Percentiles rank a stretch among this genome's conserved stretches.
Evolutionary conservation across 2,329 filamentous ascomycete genomes (phyloP).

Genomic region (Epichloe coenophiala): DNA sequence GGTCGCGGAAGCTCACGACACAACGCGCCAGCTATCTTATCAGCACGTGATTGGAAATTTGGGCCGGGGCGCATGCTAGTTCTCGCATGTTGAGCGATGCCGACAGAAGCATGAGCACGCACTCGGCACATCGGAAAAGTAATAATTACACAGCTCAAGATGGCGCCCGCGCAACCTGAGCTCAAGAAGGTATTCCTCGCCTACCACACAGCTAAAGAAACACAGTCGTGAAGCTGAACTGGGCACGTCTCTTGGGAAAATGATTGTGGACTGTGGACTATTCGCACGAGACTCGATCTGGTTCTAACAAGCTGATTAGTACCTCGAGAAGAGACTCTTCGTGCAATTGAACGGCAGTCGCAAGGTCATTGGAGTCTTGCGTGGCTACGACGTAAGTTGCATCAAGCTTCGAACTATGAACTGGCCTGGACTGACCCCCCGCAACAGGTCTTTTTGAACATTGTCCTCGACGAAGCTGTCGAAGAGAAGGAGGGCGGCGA

Average conservation of each 20-base stretch:
- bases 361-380: constrained; percentile 87
- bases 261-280: background rate
- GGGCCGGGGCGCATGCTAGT: background rate
- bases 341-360: constrained; percentile 95
- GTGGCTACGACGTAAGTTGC: constrained; percentile 83
- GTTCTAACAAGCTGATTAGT: constrained; percentile 41
- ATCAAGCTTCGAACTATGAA: background rate
- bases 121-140: background rate
- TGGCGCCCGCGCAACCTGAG: constrained; percentile 98
- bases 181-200: constrained; percentile 69
- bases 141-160: constrained; percentile 35
- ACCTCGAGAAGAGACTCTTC: constrained; percentile 97
- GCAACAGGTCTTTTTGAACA: constrained; percentile 83
- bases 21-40: constrained; percentile 26
- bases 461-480: constrained; percentile 91
- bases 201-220: background rate
- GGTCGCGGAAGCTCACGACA: constrained; percentile 3
- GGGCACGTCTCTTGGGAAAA: background rate
- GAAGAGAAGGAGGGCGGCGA: constrained; percentile 89
- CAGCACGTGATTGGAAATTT: constrained; percentile 30
- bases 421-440: background rate
- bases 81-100: constrained; percentile 15
- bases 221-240: no score
- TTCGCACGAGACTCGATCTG: background rate
- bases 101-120: constrained; percentile 11